Conservation (phyloP, 306 rosid genomes). For the Fagus sylvatica region DNA sequence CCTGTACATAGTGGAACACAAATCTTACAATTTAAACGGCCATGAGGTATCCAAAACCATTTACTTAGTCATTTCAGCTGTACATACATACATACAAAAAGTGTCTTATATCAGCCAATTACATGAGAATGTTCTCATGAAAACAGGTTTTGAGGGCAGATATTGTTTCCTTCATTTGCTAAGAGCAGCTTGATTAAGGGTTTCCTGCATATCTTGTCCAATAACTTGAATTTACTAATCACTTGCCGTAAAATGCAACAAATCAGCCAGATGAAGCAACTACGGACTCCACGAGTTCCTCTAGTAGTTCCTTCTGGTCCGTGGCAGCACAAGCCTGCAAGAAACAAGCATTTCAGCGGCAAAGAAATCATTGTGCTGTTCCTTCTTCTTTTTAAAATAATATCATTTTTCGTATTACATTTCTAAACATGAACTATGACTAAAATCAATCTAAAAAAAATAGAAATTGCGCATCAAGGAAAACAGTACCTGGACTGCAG, state of each 20-base stretch:
- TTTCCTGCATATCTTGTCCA: constrained; percentile 7
- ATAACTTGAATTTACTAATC: not conserved
- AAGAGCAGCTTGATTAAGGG: constrained; percentile 16
- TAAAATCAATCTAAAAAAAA: constrained; percentile 6
- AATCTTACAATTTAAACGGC: not conserved
- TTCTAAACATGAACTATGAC: not conserved
- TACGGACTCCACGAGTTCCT: constrained; percentile 83
- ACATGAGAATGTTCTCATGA: not conserved
- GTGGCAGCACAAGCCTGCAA: constrained; percentile 68
- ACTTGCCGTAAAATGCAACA: constrained; percentile 22
- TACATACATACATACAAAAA: not conserved
- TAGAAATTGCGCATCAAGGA: not conserved
- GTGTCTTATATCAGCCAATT: not conserved
- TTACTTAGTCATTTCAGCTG: not conserved
- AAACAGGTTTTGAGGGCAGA: constrained; percentile 11
- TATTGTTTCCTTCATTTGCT: constrained; percentile 6
- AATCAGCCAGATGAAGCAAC: constrained; percentile 58
- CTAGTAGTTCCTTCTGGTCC: constrained; percentile 91
- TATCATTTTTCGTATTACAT: not conserved
- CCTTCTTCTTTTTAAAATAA: not conserved
- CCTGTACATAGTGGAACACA: not conserved
- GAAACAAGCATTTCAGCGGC: constrained; percentile 23
- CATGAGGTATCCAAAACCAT: not conserved
- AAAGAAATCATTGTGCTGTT: not conserved
- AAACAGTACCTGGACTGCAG: constrained; percentile 81